Conservation (phyloP, 2,329 filamentous ascomycete genomes). For the Pestalotiopsis sp. region DNA sequence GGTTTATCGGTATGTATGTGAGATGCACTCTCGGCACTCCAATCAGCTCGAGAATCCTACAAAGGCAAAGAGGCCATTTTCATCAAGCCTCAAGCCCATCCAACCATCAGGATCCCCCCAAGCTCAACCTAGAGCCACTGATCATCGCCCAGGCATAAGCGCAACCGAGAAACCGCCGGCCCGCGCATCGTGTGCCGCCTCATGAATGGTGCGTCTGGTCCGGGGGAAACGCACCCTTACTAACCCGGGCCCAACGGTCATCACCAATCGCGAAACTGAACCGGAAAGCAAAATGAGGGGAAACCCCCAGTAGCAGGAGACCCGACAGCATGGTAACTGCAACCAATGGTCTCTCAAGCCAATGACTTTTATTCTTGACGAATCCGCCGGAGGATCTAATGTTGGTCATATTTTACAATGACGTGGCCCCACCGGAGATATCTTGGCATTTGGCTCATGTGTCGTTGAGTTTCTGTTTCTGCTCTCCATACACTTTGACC, state of each 20-base stretch:
- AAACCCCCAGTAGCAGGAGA: background rate
- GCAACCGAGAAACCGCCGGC: conserved; percentile 8
- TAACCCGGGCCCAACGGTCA: background rate
- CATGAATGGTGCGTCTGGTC: background rate
- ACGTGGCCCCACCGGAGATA: background rate
- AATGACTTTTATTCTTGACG: background rate
- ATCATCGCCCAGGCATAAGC: conserved; percentile 2
- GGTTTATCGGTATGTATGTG: too few species aligned
- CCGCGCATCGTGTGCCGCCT: background rate
- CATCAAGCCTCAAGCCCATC: background rate
- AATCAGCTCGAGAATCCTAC: background rate
- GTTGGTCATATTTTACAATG: background rate
- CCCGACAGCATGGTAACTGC: background rate
- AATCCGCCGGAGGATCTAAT: background rate
- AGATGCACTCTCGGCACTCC: background rate
- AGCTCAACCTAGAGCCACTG: background rate
- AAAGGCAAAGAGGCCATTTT: background rate
- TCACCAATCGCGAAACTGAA: background rate
- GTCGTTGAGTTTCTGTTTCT: background rate
- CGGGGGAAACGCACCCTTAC: background rate
- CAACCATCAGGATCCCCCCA: background rate
- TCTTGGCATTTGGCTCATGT: background rate
- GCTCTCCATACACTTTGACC: background rate
- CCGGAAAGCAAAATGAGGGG: background rate
- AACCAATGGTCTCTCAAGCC: background rate